phyloP scores from a whole-genome alignment of 2,329 filamentous ascomycete species.

The Colletotrichum sp. region DNA sequence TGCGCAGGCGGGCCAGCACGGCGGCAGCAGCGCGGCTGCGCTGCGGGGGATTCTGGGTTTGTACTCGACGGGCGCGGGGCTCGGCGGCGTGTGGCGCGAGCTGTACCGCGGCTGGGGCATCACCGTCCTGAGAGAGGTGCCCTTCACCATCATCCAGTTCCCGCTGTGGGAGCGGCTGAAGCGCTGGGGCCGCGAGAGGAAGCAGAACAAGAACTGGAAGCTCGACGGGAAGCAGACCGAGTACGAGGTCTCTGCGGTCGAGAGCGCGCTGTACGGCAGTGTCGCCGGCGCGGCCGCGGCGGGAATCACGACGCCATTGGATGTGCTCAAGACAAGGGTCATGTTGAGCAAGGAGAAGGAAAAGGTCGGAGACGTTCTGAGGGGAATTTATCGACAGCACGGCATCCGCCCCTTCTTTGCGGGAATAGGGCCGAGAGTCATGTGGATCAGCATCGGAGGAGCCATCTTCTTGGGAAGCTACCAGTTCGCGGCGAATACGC shows the following conservation, averaged over 20 bases:
- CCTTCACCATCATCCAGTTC: constrained; percentile 97
- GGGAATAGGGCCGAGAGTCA: constrained; percentile 79
- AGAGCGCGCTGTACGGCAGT: constrained; percentile 86
- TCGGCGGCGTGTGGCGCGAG: constrained; percentile 73
- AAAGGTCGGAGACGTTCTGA: constrained; percentile 63
- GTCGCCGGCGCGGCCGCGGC: constrained; percentile 85
- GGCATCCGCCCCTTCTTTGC: constrained; percentile 75
- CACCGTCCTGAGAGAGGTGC: constrained; percentile 93
- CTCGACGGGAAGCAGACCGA: constrained; percentile 15
- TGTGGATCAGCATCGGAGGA: constrained; percentile 94
- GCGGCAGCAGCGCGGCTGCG: constrained; percentile 69
- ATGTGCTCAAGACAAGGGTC: constrained; percentile 95
- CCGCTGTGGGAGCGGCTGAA: constrained; percentile 96
- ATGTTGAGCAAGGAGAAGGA: constrained; percentile 82
- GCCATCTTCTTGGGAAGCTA: constrained; percentile 95
- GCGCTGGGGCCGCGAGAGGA: constrained; percentile 60
- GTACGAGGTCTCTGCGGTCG: constrained; percentile 66
- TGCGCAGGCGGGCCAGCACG: constrained; percentile 85
- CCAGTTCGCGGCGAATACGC: constrained; percentile 81
- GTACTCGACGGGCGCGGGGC: constrained; percentile 39
- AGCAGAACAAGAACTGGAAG: constrained; percentile 6
- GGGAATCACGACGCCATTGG: constrained; percentile 86
- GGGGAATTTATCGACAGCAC: constrained; percentile 65
- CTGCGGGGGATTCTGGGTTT: constrained; percentile 71
- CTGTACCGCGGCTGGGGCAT: constrained; percentile 92